Evolutionary conservation across 1,139 yeast genomes (phyloP), one percentile per base, ranked within the genome.

Genomic region (Lodderomyces beijingensis): DNA sequence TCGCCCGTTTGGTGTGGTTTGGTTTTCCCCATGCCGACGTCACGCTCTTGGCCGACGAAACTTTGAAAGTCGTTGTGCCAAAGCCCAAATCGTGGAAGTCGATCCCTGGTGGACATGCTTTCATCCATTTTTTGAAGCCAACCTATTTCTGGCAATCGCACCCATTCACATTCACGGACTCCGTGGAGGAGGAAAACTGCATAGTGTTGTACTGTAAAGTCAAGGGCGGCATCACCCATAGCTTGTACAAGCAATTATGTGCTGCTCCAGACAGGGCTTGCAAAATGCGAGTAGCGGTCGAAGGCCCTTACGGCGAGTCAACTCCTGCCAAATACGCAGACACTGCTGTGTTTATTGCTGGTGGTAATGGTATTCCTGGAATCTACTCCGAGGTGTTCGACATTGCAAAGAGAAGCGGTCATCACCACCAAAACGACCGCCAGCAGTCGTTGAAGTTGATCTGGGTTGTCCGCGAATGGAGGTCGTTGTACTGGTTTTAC

Each of bases 81-180:
- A 64, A 55, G 28, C 71, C 74, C 9, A 46, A 42, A 3, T 48
- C 55, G 39, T 70, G 74, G 74, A 47, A 53, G 12, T 46, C 69
- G 2, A 46, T 53, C 27, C 73, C 75, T 9, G 79, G 78, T 25
- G 71, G 75, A 1, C 75, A 72, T 46, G 77, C 75, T 1, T 74
- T 65, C 38, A 54, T 74, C 21, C 64, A 70, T 42, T 72, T 74
- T 46, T 36, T 70, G 17, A 50, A 51, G 31, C 58, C 59, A 4
- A 37, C 50, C n/a, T 54, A 49, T 34, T 65, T 65, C 43, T 65
- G 65, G 65, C 72, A 65, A 43, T 62, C 70, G 2, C 72, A 65
- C 43, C 71, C 71, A 5, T 40, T 40, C 22, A 40, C 44, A 20
- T 38, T 65, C 4, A 45, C 51, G 24, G 53, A 57, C 30, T 47